Percentiles rank a stretch among this genome's conserved stretches.
phyloP scores from a whole-genome alignment of 306 rosid species.

The Abrus pulchellus region DNA sequence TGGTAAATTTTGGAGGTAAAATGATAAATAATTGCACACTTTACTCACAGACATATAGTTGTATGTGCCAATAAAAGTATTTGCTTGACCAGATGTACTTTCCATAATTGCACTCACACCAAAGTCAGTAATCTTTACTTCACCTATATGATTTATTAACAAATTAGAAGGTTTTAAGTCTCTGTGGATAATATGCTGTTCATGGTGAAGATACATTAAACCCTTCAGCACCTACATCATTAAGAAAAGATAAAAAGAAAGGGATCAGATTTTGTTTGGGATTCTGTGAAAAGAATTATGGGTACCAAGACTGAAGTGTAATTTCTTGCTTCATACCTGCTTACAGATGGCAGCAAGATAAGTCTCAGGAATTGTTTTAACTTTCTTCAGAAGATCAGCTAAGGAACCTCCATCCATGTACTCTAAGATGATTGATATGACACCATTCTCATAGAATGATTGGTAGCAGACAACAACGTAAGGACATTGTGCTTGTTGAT shows the following conservation, averaged over 20 bases:
- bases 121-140: conserved; percentile 97
- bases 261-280: conserved; percentile 34
- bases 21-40: conserved; percentile 31
- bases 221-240: conserved; percentile 87
- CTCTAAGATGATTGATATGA: conserved; percentile 92
- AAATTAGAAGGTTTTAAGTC: conserved; percentile 95
- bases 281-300: conserved; percentile 27
- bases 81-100: conserved; percentile 92
- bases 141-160: conserved; percentile 90
- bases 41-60: conserved; percentile 99
- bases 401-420: conserved; percentile 99
- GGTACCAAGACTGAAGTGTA: conserved; percentile 17
- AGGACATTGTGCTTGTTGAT: conserved; percentile 93
- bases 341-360: conserved; percentile 87
- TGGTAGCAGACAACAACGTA: conserved; percentile 86
- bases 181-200: conserved; percentile 91
- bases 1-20: conserved; percentile 7
- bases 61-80: conserved; percentile 91
- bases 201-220: conserved; percentile 91
- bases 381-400: conserved; percentile 86
- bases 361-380: conserved; percentile 81
- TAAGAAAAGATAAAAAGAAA: not conserved
- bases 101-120: conserved; percentile 97
- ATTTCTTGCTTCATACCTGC: conserved; percentile 68
- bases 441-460: conserved; percentile 86